phyloP scores from a whole-genome alignment of 2,329 filamentous ascomycete species.

The Coniosporium tulheliwenetii region DNA sequence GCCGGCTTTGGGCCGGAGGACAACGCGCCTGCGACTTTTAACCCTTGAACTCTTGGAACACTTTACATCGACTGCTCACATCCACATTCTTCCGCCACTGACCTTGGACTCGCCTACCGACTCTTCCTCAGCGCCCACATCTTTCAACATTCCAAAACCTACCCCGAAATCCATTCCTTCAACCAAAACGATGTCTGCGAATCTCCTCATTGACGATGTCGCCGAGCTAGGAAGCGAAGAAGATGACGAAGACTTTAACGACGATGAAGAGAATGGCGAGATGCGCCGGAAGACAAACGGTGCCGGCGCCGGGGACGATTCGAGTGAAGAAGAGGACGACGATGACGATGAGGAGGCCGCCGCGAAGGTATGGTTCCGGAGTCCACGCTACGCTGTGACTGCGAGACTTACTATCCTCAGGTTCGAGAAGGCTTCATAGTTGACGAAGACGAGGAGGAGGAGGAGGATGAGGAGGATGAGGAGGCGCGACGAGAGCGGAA shows the following conservation, averaged over 20 bases:
- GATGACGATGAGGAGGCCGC: constrained; percentile 80
- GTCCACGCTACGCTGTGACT: no score
- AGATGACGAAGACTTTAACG: constrained; percentile 52
- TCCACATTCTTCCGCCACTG: no score
- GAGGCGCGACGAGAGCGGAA: constrained; percentile 37
- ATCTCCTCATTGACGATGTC: constrained; percentile 61
- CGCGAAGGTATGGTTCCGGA: constrained; percentile 42
- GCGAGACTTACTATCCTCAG: constrained; percentile 27
- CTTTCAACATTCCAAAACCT: no score
- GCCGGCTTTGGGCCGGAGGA: no score
- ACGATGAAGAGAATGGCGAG: constrained; percentile 60
- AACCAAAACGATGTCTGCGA: no score
- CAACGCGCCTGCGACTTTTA: background rate
- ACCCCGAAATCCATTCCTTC: no score
- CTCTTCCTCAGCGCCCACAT: no score
- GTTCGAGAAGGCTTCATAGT: constrained; percentile 92
- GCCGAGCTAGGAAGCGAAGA: constrained; percentile 78
- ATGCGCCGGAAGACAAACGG: constrained; percentile 27
- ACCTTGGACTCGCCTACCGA: no score
- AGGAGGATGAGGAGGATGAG: constrained; percentile 52
- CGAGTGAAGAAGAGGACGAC: constrained; percentile 76
- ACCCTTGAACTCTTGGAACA: no score
- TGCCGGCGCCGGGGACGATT: constrained; percentile 51
- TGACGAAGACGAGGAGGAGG: constrained; percentile 69
- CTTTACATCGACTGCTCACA: no score